A percentile compares a stretch with the other conserved stretches of the same genome.
These are phyloP conservation scores for Hymenoscyphus infarciens DNA, from an alignment of 2,329 filamentous ascomycete genomes.

Conservation along the genomic window DNA sequence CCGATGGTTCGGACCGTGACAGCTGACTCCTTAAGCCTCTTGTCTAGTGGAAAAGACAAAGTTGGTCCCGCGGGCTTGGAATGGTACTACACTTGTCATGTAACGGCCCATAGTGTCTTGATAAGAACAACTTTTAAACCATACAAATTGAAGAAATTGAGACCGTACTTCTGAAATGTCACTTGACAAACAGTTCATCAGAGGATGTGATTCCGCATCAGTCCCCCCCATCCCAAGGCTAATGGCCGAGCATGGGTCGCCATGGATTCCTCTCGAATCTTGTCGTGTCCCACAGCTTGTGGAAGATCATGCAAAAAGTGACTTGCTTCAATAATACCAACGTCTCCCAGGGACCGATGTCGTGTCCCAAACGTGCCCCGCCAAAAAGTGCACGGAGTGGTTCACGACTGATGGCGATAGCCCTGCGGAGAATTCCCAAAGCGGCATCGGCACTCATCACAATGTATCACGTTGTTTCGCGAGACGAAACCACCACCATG, in stretches of 20 bases:
- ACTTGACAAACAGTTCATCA: background rate
- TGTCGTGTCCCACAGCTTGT: background rate
- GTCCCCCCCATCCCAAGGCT: background rate
- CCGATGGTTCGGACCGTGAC: background rate
- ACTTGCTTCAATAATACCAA: background rate
- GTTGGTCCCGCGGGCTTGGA: background rate
- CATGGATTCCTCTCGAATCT: background rate
- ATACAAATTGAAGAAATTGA: background rate
- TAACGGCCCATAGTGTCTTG: background rate
- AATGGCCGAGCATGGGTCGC: background rate
- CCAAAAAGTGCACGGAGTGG: slow-evolving; percentile 1
- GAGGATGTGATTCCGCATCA: background rate
- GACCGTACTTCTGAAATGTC: background rate
- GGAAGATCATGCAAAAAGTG: slow-evolving; percentile 4
- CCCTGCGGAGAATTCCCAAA: slow-evolving; percentile 8
- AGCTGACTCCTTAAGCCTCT: background rate
- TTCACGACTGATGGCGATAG: background rate
- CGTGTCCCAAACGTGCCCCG: background rate
- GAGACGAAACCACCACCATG: slow-evolving; percentile 6
- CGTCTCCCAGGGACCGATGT: background rate
- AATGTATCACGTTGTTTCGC: slow-evolving; percentile 14
- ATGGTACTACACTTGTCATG: background rate
- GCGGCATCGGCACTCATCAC: slow-evolving; percentile 5
- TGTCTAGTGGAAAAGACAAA: background rate
- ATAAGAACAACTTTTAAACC: background rate